Conservation (phyloP, 2,329 filamentous ascomycete genomes). For the Colletotrichum tanaceti region DNA sequence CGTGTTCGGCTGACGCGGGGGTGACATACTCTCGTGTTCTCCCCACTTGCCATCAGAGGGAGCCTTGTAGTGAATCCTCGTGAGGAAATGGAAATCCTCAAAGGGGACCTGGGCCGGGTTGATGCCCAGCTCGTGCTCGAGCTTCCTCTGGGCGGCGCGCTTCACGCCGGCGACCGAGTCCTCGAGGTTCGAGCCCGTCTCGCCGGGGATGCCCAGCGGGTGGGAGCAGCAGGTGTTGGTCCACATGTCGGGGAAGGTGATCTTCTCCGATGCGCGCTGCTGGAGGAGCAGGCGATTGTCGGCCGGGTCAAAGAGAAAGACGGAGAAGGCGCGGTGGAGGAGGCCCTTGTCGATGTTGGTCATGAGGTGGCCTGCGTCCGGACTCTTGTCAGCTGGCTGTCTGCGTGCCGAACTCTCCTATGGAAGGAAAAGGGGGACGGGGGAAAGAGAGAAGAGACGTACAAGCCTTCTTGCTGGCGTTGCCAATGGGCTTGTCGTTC, state of each 20-base stretch:
- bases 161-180: slow-evolving; percentile 88
- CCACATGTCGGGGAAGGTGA: slow-evolving; percentile 99
- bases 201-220: slow-evolving; percentile 88
- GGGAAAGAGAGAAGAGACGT: slow-evolving; percentile 52
- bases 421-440: background rate
- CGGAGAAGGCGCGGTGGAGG: slow-evolving; percentile 95
- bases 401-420: no score
- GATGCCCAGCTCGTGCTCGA: slow-evolving; percentile 95
- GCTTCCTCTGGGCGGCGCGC: slow-evolving; percentile 90
- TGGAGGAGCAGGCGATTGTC: slow-evolving; percentile 93
- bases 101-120: slow-evolving; percentile 87
- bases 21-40: slow-evolving; percentile 89
- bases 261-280: slow-evolving; percentile 95
- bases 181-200: slow-evolving; percentile 85
- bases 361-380: slow-evolving; percentile 90
- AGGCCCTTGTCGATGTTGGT: slow-evolving; percentile 97
- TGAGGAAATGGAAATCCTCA: slow-evolving; percentile 92
- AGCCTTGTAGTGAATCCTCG: slow-evolving; percentile 97
- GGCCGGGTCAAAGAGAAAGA: slow-evolving; percentile 91
- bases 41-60: slow-evolving; percentile 98
- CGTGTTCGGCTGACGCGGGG: background rate
- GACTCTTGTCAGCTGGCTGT: slow-evolving; percentile 55
- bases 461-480: slow-evolving; percentile 98
- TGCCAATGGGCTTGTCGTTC: slow-evolving; percentile 92
- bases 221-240: slow-evolving; percentile 99